Evolutionary conservation across 2,329 filamentous ascomycete species (phyloP).

Genomic region (Laburnicola sp.): DNA sequence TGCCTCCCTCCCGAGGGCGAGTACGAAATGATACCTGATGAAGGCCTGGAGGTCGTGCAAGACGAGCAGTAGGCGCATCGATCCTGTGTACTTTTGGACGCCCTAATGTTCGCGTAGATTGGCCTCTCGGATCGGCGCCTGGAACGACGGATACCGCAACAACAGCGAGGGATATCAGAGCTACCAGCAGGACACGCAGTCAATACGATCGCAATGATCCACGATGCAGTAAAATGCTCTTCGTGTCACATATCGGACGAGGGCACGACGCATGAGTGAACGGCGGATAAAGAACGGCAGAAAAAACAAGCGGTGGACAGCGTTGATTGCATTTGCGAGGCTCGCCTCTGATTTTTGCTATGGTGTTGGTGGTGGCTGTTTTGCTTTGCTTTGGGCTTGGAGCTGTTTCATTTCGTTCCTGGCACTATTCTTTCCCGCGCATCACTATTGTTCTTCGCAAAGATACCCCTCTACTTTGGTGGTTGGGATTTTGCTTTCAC

Average conservation of each 20-base stretch:
- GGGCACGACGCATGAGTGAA: background rate
- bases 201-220: background rate
- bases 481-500: constrained; percentile 18
- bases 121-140: constrained; percentile 37
- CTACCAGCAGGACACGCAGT: constrained; percentile 21
- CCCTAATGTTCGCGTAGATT: constrained; percentile 32
- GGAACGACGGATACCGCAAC: constrained; percentile 39
- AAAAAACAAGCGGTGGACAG: too few relatives aligned
- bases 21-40: constrained; percentile 72
- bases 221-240: background rate
- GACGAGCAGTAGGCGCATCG: constrained; percentile 39
- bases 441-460: background rate
- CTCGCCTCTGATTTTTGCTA: background rate
- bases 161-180: constrained; percentile 17
- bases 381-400: background rate
- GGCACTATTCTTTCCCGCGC: background rate
- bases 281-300: background rate
- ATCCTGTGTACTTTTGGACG: background rate
- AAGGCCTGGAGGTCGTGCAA: constrained; percentile 27
- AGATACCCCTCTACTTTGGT: constrained; percentile 22
- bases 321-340: background rate
- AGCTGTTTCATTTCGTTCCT: background rate
- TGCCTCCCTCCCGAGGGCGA: constrained; percentile 78
- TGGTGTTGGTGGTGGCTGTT: background rate
- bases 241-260: background rate